Percentiles rank a stretch among this genome's conserved stretches.
These are phyloP conservation scores for Guillardia theta DNA, from an alignment of 78 protist genomes.

Conservation along the genomic window DNA sequence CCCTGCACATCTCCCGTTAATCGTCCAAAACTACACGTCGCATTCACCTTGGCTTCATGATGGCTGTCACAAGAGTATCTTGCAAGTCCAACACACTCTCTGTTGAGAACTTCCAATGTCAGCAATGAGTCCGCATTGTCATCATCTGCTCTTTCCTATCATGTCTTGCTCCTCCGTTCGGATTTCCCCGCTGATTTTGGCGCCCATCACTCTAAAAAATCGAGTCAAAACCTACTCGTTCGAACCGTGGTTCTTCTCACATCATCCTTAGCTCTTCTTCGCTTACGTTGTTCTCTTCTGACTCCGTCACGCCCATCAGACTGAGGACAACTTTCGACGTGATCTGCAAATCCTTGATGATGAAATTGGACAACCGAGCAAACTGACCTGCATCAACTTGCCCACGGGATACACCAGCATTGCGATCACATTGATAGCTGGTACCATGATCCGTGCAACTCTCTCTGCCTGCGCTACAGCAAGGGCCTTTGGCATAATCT, in stretches of 20 bases:
- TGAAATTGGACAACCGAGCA: no score
- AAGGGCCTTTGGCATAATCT: conserved; percentile 18
- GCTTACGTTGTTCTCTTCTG: neutral
- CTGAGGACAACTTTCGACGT: no score
- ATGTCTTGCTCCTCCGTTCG: conserved; percentile 30
- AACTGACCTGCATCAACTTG: conserved; percentile 13
- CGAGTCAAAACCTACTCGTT: neutral
- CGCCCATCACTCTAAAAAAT: neutral
- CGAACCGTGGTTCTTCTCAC: neutral
- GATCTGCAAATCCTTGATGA: no score
- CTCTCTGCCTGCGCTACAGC: conserved; percentile 27
- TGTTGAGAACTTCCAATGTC: no score
- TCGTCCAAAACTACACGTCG: no score
- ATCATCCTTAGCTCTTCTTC: conserved; percentile 33
- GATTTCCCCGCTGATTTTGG: neutral
- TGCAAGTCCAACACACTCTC: conserved; percentile 19
- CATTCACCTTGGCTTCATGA: conserved; percentile 5
- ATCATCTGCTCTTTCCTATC: no score
- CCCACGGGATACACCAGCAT: neutral
- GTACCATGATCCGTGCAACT: conserved; percentile 4
- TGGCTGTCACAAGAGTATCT: conserved; percentile 2
- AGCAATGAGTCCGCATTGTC: no score
- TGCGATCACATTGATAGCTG: conserved; percentile 3
- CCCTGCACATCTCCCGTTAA: neutral
- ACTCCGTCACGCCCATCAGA: neutral